Conservation (phyloP, 805 yeast genomes). For the Kluyveromyces starmeri region DNA sequence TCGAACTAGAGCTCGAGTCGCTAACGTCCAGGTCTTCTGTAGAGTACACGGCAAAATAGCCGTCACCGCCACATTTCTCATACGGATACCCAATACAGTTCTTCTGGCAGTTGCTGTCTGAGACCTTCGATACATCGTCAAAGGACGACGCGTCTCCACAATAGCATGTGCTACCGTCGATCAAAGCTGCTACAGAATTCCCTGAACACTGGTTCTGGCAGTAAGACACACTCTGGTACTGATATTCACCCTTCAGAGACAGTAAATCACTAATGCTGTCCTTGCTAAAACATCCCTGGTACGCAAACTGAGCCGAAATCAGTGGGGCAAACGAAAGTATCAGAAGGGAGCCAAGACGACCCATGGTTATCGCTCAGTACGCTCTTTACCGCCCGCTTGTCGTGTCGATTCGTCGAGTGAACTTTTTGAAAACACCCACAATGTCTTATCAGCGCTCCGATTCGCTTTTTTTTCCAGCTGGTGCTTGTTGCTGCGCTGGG, state of each 20-base stretch:
- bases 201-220: conserved; percentile 48
- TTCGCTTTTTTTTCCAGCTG: too few species aligned
- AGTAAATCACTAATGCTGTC: conserved; percentile 20
- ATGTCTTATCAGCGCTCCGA: too few species aligned
- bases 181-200: conserved; percentile 41
- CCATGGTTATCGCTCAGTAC: too few species aligned
- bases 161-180: conserved; percentile 49
- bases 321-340: not conserved
- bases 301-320: conserved; percentile 11
- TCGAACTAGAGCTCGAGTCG: conserved; percentile 10
- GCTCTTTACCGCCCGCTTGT: too few species aligned
- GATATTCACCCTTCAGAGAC: conserved; percentile 37
- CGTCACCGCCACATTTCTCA: conserved; percentile 57
- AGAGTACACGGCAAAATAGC: conserved; percentile 38
- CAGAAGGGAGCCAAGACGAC: not conserved
- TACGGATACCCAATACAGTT: conserved; percentile 54
- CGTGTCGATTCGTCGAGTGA: too few species aligned
- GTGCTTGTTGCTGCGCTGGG: too few species aligned
- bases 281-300: conserved; percentile 31
- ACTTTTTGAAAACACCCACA: too few species aligned
- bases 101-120: conserved; percentile 32
- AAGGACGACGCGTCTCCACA: conserved; percentile 43
- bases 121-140: conserved; percentile 31
- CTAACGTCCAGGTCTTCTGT: conserved; percentile 15
- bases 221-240: conserved; percentile 50